Base-by-base conservation (phyloP, 2,329 filamentous ascomycete genomes). In the Coleophoma eucalyptorum region DNA sequence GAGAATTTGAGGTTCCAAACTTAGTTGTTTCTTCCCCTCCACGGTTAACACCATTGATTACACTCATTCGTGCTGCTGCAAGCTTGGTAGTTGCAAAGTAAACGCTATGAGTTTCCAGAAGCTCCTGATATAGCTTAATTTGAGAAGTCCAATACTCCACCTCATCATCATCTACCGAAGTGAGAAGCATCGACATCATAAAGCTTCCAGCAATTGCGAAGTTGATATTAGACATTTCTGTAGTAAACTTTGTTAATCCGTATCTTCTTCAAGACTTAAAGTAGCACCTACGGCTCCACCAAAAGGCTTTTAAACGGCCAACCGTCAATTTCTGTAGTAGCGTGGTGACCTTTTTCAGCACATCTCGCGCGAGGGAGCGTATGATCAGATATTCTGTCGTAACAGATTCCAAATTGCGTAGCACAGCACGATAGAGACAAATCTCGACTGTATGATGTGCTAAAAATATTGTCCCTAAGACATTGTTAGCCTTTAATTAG, bases 161-260 rank as follows among this genome's bases (percentile, higher is more conserved):
- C 12, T 52, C 50, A 18, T 34, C 32, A 21, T 49, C 50, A 4
- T 48, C 50, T 15, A 49, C 46, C 13, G 46, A 49, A 3, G 50
- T 49, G 11, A 52, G 40, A 18, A 52, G 50, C 6, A 49, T 31
- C 18, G 37, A 48, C 32, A 44, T 43, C 50, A 52, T 48, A 34
- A 52, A 52, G 13, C 50, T 38, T 12, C 50, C 47, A 8, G 50
- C 50, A 18, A 52, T 44, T 16, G 50, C 46, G 18, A 49, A 52
- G 21, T 48, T 49, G 18, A 46, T 49, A 18, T 46, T 47, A 16
- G 50, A 52, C 31, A 49, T 46, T 21, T 47, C 47, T 48, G 16
- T 40, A n/a, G 1, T 18, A 42, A 10, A 13, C 18, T 42, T 13
- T 19, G 34, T 40, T 16, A 5, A 40, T 37, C 19, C 32, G 8